Evolutionary conservation across 2,329 filamentous ascomycete species (phyloP).

Genomic region (Leptoxyphium fumago): DNA sequence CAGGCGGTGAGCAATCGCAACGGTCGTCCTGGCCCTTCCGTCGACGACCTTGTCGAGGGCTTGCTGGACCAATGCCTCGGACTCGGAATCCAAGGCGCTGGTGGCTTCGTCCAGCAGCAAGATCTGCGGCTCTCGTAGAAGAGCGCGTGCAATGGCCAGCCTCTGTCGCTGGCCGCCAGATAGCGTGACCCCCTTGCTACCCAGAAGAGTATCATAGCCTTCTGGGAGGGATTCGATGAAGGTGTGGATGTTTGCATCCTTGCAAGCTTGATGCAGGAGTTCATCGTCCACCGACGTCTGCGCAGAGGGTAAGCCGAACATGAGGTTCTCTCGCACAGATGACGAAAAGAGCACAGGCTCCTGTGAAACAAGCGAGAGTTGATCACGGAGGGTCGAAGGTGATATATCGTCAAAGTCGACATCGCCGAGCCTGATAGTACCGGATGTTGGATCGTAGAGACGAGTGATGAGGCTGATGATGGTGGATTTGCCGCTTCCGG

Average conservation of each 20-base stretch:
- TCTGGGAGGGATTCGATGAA: constrained; percentile 15
- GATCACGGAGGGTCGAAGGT: constrained; percentile 24
- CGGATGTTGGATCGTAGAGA: constrained; percentile 56
- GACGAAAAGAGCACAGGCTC: constrained; percentile 33
- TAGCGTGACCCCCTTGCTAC: constrained; percentile 10
- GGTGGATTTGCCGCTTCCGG: constrained; percentile 59
- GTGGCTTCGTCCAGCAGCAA: constrained; percentile 13
- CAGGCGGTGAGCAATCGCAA: constrained; percentile 30
- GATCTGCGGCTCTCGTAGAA: constrained; percentile 9
- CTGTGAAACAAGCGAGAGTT: constrained; percentile 31
- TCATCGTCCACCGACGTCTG: constrained; percentile 3
- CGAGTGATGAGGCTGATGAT: constrained; percentile 46
- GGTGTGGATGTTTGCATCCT: constrained; percentile 8
- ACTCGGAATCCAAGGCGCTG: constrained; percentile 9
- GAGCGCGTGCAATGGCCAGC: constrained; percentile 10
- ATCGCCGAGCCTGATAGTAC: constrained; percentile 39
- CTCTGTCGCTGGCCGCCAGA: constrained; percentile 14
- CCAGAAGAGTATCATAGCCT: constrained; percentile 8
- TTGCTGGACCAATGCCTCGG: constrained; percentile 13
- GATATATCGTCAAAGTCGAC: constrained; percentile 21
- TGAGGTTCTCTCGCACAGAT: constrained; percentile 26
- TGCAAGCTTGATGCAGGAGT: constrained; percentile 6
- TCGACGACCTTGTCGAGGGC: constrained; percentile 18
- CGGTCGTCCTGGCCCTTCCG: constrained; percentile 20
- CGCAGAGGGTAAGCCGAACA: constrained; percentile 7